A percentile compares a stretch with the other conserved stretches of the same genome.
These are phyloP conservation scores for Serpula lacrymans DNA, from an alignment of 768 basidiomycete species.

Conservation along the genomic window DNA sequence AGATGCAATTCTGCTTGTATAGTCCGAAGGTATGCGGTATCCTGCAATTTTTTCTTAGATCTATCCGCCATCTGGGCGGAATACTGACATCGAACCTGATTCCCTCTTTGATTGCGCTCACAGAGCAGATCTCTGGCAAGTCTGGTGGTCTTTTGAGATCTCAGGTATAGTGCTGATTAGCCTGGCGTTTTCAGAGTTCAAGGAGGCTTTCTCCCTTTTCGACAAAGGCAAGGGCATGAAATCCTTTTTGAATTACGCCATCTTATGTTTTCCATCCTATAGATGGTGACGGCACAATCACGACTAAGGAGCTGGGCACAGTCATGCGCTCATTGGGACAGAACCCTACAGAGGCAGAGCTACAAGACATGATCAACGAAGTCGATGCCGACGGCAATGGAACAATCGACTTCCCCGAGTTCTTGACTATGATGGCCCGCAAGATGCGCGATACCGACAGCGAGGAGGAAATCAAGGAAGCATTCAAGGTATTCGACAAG, in stretches of 20 bases:
- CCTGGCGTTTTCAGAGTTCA: conserved; percentile 66
- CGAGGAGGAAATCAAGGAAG: conserved; percentile 94
- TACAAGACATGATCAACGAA: conserved; percentile 95
- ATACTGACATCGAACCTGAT: not conserved
- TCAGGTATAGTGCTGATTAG: not conserved
- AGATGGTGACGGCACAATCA: conserved; percentile 95
- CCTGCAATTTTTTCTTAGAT: conserved; percentile 8
- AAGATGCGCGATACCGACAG: conserved; percentile 91
- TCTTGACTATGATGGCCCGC: conserved; percentile 80
- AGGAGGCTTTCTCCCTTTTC: conserved; percentile 98
- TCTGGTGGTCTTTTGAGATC: conserved; percentile 20
- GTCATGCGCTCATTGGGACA: conserved; percentile 93
- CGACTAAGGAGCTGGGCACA: conserved; percentile 84
- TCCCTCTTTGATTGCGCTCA: conserved; percentile 10
- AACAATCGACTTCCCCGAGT: conserved; percentile 83
- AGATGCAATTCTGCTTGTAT: conserved; percentile 11
- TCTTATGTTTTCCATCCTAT: conserved; percentile 1
- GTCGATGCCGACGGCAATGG: conserved; percentile 88
- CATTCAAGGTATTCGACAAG: conserved; percentile 94
- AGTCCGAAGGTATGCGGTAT: conserved; percentile 59
- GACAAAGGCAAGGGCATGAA: conserved; percentile 70
- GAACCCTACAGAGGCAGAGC: conserved; percentile 88
- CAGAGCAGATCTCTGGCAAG: conserved; percentile 93
- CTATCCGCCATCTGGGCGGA: conserved; percentile 8
- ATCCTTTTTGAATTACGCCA: not conserved